These are phyloP conservation scores for Schizonepeta tenuifolia DNA, from an alignment of 257 asterid species.

Conservation along the genomic window DNA sequence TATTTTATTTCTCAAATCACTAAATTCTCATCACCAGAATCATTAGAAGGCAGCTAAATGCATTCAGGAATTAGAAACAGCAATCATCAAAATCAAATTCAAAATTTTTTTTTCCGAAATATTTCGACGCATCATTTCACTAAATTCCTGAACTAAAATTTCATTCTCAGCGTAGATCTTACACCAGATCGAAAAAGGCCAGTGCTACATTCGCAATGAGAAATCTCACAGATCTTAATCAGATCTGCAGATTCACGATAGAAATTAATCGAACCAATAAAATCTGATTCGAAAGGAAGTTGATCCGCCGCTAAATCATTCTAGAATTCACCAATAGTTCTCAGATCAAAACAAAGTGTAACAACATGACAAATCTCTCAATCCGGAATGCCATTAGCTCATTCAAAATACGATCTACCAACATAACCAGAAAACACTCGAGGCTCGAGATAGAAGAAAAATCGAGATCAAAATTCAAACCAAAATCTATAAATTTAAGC, in stretches of 20 bases:
- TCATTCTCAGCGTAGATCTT: neutral
- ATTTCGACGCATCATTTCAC: neutral
- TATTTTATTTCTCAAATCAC: neutral
- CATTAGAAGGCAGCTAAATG: neutral
- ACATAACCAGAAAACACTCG: neutral
- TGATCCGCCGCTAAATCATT: conserved; percentile 14
- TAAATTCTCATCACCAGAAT: neutral
- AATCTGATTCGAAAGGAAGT: neutral
- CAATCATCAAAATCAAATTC: neutral
- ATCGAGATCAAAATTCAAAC: neutral
- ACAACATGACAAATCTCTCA: neutral
- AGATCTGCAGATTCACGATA: conserved; percentile 28
- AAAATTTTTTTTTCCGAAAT: neutral
- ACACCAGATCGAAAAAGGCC: neutral
- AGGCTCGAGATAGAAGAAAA: neutral
- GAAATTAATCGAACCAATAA: neutral
- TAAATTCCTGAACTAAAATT: neutral
- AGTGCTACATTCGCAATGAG: neutral
- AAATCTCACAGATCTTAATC: conserved; percentile 27
- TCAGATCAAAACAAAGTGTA: neutral
- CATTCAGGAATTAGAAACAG: neutral
- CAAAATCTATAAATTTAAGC: neutral
- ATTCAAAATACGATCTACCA: conserved; percentile 20
- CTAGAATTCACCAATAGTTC: neutral
- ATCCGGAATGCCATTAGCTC: conserved; percentile 7